phyloP scores from a whole-genome alignment of 2,329 filamentous ascomycete species.

The Endoconidiophora laricicola region DNA sequence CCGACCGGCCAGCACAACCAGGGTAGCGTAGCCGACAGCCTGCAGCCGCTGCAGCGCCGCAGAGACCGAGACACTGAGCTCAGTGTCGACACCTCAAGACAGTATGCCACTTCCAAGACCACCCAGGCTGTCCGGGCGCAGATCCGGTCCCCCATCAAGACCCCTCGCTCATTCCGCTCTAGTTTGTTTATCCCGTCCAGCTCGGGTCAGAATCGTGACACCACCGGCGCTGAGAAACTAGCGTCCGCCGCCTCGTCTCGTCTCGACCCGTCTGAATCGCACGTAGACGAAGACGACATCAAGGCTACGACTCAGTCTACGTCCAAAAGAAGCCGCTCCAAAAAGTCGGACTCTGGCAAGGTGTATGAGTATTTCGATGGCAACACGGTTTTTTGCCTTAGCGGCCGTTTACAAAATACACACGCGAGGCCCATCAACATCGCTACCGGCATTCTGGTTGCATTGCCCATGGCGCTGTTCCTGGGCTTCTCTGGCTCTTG shows the following conservation, averaged over 20 bases:
- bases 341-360: constrained; percentile 34
- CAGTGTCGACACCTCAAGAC: constrained; percentile 43
- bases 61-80: constrained; percentile 25
- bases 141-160: constrained; percentile 46
- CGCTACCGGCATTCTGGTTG: constrained; percentile 63
- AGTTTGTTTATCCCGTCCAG: constrained; percentile 47
- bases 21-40: constrained; percentile 58
- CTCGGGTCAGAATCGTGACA: constrained; percentile 35
- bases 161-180: constrained; percentile 60
- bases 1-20: constrained; percentile 43
- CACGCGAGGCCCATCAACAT: constrained; percentile 78
- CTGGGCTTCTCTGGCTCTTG: constrained; percentile 72
- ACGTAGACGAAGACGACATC: constrained; percentile 9
- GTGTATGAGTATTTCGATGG: constrained; percentile 91
- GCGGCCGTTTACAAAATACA: constrained; percentile 77
- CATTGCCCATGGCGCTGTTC: constrained; percentile 67
- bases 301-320: constrained; percentile 24
- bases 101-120: constrained; percentile 28
- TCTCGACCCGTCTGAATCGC: constrained; percentile 42
- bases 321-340: constrained; percentile 15
- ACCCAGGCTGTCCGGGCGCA: constrained; percentile 10
- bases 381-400: constrained; percentile 78
- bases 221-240: constrained; percentile 63
- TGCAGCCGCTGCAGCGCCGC: constrained; percentile 48
- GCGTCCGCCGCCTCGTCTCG: constrained; percentile 51